Evolutionary conservation across 1,284 basidiomycete genomes (phyloP), one percentile per base, ranked within the genome.

Genomic region (Sporisorium iseilematis-ciliati): DNA sequence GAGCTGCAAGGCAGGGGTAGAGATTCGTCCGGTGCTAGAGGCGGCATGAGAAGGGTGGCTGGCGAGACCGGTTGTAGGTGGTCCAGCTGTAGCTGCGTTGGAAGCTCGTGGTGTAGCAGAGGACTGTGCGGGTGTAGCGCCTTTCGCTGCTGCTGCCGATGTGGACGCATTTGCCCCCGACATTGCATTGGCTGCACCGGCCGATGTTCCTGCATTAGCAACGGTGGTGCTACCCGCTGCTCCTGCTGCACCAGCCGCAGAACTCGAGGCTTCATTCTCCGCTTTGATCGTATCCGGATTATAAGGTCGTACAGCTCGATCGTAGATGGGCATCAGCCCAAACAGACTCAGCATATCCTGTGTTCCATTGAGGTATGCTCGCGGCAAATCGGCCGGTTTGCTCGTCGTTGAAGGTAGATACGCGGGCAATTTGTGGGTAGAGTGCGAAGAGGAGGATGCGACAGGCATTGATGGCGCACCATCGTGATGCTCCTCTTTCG

Each of bases 331-430:
- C 65, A 76, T 75, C 35, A 81, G 67, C 0, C 64, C 73, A 31
- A 81, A 81, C 8, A 79, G 57, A 10, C 52, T 43, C 8, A 81
- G 54, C 73, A 79, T 76, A 33, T 81, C 79, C 46, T 81, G 77
- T 3, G 79, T 79, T 8, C 77, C 79, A 40, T 81, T 78, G 25
- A 81, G 65, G 29, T 79, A 65, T 0, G 69, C 69, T 2, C 54
- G 33, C 4, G 75, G 69, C 35, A 73, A 31, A 3, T 66, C 40
- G 18, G 59, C 57, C 1, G 75, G 75, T 21, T 67, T 67, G 50
- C 49, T 59, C 18, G 70, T 77, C 33, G 42, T 61, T 12, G 65
- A 65, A 21, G 69, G 65, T 16, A 77, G 46, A 52, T 72, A 76
- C 3, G 69, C n/a, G 0, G 74, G 74, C 21, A 60, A 26, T 16